These are phyloP conservation scores for Termitomyces sp. DNA, from an alignment of 768 basidiomycete species.

Conservation along the genomic window DNA sequence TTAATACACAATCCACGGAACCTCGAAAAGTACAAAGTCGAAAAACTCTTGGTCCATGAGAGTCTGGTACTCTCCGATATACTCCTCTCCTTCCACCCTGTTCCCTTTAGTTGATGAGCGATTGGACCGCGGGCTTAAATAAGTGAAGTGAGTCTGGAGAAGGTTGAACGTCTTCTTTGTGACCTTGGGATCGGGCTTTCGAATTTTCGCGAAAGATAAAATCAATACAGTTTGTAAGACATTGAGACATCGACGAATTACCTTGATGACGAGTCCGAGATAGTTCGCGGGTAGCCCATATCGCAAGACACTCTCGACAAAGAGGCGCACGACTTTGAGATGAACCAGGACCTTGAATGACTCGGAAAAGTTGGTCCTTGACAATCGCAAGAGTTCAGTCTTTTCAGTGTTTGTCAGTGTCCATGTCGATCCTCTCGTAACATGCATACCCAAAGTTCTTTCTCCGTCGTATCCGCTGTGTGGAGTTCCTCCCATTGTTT, in stretches of 20 bases:
- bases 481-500: constrained; percentile 82
- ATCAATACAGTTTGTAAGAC: neutral
- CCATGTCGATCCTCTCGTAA: neutral
- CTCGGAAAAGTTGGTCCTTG: constrained; percentile 96
- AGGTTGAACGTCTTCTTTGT: constrained; percentile 72
- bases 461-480: constrained; percentile 80
- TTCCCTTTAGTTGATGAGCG: constrained; percentile 34
- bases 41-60: constrained; percentile 95
- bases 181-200: constrained; percentile 80
- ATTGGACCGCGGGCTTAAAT: constrained; percentile 70
- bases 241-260: constrained; percentile 20
- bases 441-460: constrained; percentile 91
- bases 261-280: constrained; percentile 76
- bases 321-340: constrained; percentile 85
- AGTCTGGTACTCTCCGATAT: constrained; percentile 86
- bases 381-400: constrained; percentile 87
- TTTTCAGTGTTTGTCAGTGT: constrained; percentile 26
- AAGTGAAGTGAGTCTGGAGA: constrained; percentile 75
- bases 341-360: constrained; percentile 93
- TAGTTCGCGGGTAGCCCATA: constrained; percentile 96
- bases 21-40: constrained; percentile 91
- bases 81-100: constrained; percentile 52
- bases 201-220: neutral
- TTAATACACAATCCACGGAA: constrained; percentile 82
- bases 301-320: constrained; percentile 91